Evolutionary conservation across 2,329 filamentous ascomycete species (phyloP), one percentile per base, ranked within the genome.

Genomic region (Aspergillus sp.): DNA sequence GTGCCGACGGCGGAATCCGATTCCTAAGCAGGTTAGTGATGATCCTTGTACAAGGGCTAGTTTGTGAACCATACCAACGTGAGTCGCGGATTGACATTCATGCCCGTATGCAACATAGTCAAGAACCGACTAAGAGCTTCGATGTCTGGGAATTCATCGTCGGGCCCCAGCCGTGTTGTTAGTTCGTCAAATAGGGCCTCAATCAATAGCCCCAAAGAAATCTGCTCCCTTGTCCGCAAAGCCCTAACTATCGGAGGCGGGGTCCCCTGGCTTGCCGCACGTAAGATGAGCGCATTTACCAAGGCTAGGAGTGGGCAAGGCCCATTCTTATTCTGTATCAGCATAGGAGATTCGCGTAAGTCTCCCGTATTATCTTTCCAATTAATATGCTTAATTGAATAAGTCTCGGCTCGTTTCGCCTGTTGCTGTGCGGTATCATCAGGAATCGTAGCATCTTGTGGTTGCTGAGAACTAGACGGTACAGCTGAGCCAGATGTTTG

Each of bases 61-160:
- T 44, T 4, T 24, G 48, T 30, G 42, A 13, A 32, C 50, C 62
- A 58, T 67, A 73, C 81, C 2, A 90, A 83, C 7, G 96, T 82
- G 62, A 96, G 95, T 18, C 89, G 86, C 2, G 95, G 95, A 63
- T 99, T 99, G 56, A 98, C 93, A 67, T 98, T 99, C 90, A 99
- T 96, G 38, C 95, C 95, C 0, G 93, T 98, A 66, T 97, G 91
- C 2, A 99, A 78, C 44, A 91, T 90, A 56, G 95, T 85, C 2
- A 99, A 79, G 68, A 99, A 99, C 6, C 83, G 82, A 71, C 96
- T 96, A 1, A 99, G 80, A 58, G 96, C 93, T 36, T 88, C 84
- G 9, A 98, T 89, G 70, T 98, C 95, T 0, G 93, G 93, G 22
- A 98, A 76, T 15, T 85, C 80, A 34, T 87, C 84, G 48, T 85